Evolutionary conservation across 768 basidiomycete genomes (phyloP).

Genomic region (Tricholoma matsutake): DNA sequence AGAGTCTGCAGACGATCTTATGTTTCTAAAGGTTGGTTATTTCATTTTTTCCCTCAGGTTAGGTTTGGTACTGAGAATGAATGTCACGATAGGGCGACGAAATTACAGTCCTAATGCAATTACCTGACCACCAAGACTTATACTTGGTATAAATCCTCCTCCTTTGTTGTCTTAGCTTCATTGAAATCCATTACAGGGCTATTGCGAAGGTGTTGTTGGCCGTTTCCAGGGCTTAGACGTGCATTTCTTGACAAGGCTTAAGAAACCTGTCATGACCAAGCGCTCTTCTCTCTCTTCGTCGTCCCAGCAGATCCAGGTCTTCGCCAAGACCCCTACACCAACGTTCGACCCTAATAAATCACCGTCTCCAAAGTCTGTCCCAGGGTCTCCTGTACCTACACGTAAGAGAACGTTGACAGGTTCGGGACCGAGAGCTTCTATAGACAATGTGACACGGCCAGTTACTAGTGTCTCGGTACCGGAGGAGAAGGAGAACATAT

Average conservation of each 20-base stretch:
- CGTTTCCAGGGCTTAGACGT: slow-evolving; percentile 64
- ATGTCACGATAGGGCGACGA: slow-evolving; percentile 68
- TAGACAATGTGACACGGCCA: slow-evolving; percentile 9
- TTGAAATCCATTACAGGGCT: slow-evolving; percentile 48
- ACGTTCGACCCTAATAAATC: slow-evolving; percentile 4
- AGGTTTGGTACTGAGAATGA: slow-evolving; percentile 1
- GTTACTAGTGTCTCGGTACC: neutral
- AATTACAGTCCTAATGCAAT: slow-evolving; percentile 73
- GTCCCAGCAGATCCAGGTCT: neutral
- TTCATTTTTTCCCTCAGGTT: slow-evolving; percentile 1
- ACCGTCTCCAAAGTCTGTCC: slow-evolving; percentile 6
- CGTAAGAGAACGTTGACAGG: neutral
- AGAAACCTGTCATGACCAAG: slow-evolving; percentile 77
- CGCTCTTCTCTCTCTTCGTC: slow-evolving; percentile 40
- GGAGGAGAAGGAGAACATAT: neutral
- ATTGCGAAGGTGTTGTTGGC: slow-evolving; percentile 86
- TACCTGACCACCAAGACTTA: slow-evolving; percentile 47
- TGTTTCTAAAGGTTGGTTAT: slow-evolving; percentile 76
- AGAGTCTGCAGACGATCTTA: slow-evolving; percentile 70
- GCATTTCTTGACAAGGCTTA: slow-evolving; percentile 68
- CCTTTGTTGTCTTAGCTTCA: slow-evolving; percentile 20
- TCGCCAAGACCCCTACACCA: slow-evolving; percentile 23
- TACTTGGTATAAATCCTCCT: slow-evolving; percentile 58
- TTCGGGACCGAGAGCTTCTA: slow-evolving; percentile 7
- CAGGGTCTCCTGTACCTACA: slow-evolving; percentile 8